Conservation (phyloP, 805 yeast genomes). For the Yarrowia bubula region DNA sequence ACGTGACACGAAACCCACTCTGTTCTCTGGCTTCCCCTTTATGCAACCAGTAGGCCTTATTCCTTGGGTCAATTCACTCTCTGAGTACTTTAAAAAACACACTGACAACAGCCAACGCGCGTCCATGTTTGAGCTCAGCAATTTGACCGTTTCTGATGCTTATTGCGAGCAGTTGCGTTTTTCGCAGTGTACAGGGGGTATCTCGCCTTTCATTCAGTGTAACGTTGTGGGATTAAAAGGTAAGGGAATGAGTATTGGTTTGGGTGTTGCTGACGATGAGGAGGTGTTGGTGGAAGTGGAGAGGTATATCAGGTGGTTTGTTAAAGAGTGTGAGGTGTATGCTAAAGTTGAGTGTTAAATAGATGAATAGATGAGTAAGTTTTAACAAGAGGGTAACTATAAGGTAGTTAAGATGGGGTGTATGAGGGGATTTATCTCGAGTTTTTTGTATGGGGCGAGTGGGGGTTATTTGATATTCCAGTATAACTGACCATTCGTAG, state of each 20-base stretch:
- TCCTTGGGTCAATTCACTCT: background rate
- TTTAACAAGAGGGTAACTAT: no score
- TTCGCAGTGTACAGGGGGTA: no score
- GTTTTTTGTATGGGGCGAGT: no score
- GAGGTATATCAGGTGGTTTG: background rate
- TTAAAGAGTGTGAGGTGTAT: background rate
- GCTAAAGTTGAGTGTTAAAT: background rate
- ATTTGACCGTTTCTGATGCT: background rate
- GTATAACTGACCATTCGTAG: no score
- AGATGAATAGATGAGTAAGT: no score
- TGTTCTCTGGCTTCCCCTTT: background rate
- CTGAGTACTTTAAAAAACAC: constrained; percentile 5
- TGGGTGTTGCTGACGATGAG: background rate
- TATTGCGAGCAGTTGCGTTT: background rate
- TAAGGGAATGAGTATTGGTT: background rate
- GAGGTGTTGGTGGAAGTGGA: background rate
- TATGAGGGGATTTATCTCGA: no score
- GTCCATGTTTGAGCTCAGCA: constrained; percentile 1
- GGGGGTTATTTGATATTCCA: no score
- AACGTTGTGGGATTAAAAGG: background rate
- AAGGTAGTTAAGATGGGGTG: no score
- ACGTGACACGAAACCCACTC: background rate
- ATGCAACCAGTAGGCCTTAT: constrained; percentile 7
- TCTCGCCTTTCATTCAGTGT: background rate
- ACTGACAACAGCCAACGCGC: background rate